Evolutionary conservation across 352 stramenopile genomes (phyloP).

Genomic region (Phytophthora sp.): DNA sequence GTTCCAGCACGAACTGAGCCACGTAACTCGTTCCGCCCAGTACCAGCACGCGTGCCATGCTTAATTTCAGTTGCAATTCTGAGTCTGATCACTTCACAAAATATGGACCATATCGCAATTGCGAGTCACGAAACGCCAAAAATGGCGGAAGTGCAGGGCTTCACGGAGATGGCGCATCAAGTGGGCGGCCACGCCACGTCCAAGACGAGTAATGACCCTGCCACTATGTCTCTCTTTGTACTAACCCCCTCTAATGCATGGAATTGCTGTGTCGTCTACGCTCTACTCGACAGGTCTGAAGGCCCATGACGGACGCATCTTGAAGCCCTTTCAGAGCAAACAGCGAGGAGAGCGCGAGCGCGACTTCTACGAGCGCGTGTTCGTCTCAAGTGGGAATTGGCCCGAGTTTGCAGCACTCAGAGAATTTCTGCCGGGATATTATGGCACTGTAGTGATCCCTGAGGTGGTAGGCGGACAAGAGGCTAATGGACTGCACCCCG

Average conservation of each 20-base stretch:
- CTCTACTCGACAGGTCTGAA: constrained; percentile 58
- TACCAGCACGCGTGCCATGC: constrained; percentile 55
- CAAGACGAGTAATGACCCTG: constrained; percentile 55
- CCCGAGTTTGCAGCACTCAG: constrained; percentile 39
- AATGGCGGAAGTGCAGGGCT: constrained; percentile 25
- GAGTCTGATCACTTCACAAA: neutral
- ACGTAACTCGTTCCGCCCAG: constrained; percentile 71
- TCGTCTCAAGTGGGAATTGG: constrained; percentile 29
- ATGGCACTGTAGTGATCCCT: constrained; percentile 53
- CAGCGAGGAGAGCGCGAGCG: constrained; percentile 73
- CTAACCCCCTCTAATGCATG: neutral
- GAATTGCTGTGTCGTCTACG: neutral
- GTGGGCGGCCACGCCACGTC: constrained; percentile 79
- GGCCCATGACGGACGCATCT: constrained; percentile 63
- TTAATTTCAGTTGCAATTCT: constrained; percentile 2
- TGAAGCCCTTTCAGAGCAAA: constrained; percentile 90
- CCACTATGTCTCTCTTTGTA: neutral
- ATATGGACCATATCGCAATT: constrained; percentile 16
- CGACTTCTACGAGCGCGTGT: constrained; percentile 81
- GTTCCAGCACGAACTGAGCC: constrained; percentile 63
- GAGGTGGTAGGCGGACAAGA: constrained; percentile 22
- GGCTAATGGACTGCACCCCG: constrained; percentile 34
- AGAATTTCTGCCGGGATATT: constrained; percentile 66
- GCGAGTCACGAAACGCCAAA: neutral
- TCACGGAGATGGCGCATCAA: constrained; percentile 73